These are phyloP conservation scores for Fraxinus paxiana DNA, from an alignment of 305 asterid genomes.

Conservation along the genomic window DNA sequence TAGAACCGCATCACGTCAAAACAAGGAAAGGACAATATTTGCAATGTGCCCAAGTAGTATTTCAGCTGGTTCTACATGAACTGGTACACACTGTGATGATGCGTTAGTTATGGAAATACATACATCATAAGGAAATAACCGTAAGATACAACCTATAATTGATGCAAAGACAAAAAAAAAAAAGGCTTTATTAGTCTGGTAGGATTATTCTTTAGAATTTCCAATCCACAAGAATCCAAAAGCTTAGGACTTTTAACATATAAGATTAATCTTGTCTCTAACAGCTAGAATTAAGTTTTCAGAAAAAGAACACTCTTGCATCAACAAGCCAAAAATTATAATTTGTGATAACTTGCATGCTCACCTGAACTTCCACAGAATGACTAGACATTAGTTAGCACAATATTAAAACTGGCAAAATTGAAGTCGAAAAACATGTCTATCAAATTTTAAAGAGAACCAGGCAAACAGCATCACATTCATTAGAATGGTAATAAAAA, in stretches of 20 bases:
- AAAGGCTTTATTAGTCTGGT: neutral
- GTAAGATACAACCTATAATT: neutral
- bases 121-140: neutral
- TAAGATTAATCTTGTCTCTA: slow-evolving; percentile 1
- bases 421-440: slow-evolving; percentile 10
- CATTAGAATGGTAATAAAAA: slow-evolving; percentile 8
- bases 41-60: neutral
- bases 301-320: neutral
- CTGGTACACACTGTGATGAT: neutral
- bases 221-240: neutral
- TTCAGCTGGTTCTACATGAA: slow-evolving; percentile 5
- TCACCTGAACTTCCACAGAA: neutral
- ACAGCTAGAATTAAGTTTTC: neutral
- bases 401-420: neutral
- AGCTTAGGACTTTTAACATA: neutral
- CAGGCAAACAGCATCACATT: slow-evolving; percentile 7
- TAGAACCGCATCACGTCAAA: neutral
- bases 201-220: slow-evolving; percentile 1
- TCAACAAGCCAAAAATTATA: neutral
- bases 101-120: neutral
- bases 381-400: neutral
- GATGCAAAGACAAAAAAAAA: neutral
- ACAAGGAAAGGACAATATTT: too few species aligned
- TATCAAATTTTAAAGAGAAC: slow-evolving; percentile 7
- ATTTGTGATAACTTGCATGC: neutral